Percentiles rank a stretch among this genome's conserved stretches.
Evolutionary conservation across 1,139 yeast genomes (phyloP).

Genomic region (Arxiozyma telluris): DNA sequence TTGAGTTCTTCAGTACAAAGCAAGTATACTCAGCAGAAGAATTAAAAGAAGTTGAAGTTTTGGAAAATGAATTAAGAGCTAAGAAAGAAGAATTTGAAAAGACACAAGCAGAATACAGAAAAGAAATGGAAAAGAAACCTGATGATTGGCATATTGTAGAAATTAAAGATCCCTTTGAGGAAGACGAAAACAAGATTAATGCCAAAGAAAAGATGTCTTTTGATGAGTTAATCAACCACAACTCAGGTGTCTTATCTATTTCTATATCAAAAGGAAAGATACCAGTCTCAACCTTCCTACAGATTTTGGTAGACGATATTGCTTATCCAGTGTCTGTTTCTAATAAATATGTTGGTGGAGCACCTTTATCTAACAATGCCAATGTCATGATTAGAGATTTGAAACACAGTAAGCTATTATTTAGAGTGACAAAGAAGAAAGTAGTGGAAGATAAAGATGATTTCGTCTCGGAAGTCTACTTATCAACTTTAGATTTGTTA

Average conservation of each 20-base stretch:
- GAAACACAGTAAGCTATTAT: slow-evolving; percentile 46
- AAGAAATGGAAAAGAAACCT: slow-evolving; percentile 49
- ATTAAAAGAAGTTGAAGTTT: slow-evolving; percentile 36
- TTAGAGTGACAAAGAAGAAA: slow-evolving; percentile 47
- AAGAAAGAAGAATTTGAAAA: slow-evolving; percentile 35
- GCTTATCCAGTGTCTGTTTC: slow-evolving; percentile 51
- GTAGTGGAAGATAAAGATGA: slow-evolving; percentile 42
- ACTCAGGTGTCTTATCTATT: slow-evolving; percentile 55
- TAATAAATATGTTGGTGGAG: slow-evolving; percentile 31
- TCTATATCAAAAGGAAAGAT: slow-evolving; percentile 44
- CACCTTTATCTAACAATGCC: slow-evolving; percentile 36
- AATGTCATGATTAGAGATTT: slow-evolving; percentile 62
- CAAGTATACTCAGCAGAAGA: slow-evolving; percentile 56
- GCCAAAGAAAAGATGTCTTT: slow-evolving; percentile 43
- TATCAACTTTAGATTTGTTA: slow-evolving; percentile 46
- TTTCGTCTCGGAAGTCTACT: slow-evolving; percentile 41
- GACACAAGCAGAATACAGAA: slow-evolving; percentile 37
- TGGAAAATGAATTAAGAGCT: slow-evolving; percentile 34
- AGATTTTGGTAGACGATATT: slow-evolving; percentile 56
- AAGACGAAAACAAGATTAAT: slow-evolving; percentile 29
- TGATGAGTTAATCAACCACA: slow-evolving; percentile 43
- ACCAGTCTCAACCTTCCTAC: slow-evolving; percentile 43
- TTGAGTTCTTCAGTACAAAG: slow-evolving; percentile 54
- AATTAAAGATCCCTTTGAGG: slow-evolving; percentile 39
- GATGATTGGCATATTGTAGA: slow-evolving; percentile 56